Evolutionary conservation across 345 rosid genomes (phyloP).

Genomic region (Corchorus capsularis): DNA sequence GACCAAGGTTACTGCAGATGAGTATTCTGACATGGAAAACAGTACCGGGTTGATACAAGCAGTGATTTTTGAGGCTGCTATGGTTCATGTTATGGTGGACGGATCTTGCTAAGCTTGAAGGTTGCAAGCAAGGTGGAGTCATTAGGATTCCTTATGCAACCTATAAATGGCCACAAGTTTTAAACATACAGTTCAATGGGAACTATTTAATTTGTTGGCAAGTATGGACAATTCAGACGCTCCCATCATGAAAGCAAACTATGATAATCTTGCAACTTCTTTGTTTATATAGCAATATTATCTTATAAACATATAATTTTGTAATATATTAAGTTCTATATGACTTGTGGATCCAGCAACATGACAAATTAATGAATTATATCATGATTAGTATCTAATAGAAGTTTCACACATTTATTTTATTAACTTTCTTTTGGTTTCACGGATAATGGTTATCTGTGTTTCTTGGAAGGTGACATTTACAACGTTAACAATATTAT

Average conservation of each 20-base stretch:
- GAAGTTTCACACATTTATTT: too few species aligned
- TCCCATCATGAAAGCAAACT: conserved; percentile 47
- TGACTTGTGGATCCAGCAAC: too few species aligned
- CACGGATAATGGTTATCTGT: too few species aligned
- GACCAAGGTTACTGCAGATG: conserved; percentile 47
- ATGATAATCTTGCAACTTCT: too few species aligned
- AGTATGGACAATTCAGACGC: conserved; percentile 47
- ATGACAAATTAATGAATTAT: too few species aligned
- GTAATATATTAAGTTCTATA: too few species aligned
- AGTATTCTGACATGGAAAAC: conserved; percentile 44
- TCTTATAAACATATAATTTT: too few species aligned
- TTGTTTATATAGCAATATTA: too few species aligned
- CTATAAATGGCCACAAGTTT: conserved; percentile 77
- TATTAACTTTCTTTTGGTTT: too few species aligned
- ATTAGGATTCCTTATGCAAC: conserved; percentile 77
- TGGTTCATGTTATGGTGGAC: conserved; percentile 98
- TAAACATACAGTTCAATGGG: conserved; percentile 62
- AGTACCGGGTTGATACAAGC: conserved; percentile 71
- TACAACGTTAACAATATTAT: too few species aligned
- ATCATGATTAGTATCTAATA: too few species aligned
- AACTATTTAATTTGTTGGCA: conserved; percentile 41
- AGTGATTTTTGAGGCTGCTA: conserved; percentile 90
- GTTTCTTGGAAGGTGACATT: too few species aligned
- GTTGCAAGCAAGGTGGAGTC: conserved; percentile 93
- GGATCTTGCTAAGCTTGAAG: conserved; percentile 96